Evolutionary conservation across 257 asterid genomes (phyloP).

Genomic region (Rubia yunnanensis): DNA sequence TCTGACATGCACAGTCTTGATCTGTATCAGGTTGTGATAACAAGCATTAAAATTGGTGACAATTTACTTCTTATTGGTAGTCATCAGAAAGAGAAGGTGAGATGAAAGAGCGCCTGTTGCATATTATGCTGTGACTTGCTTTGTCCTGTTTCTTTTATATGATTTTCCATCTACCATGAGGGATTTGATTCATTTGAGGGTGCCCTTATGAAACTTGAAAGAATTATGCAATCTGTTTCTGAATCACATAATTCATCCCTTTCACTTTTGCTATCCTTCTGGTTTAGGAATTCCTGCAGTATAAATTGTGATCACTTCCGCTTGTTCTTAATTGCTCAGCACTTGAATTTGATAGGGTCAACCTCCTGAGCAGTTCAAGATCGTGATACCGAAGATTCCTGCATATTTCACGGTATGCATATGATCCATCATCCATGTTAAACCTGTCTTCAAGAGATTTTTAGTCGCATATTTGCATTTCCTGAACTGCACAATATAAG

Average conservation of each 20-base stretch:
- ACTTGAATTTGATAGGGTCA: constrained; percentile 50
- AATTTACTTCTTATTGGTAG: constrained; percentile 84
- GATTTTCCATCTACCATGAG: background rate
- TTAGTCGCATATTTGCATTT: background rate
- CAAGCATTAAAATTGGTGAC: constrained; percentile 79
- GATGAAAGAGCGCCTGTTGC: constrained; percentile 6
- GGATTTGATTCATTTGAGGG: background rate
- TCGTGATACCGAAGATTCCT: constrained; percentile 84
- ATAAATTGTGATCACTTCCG: constrained; percentile 2
- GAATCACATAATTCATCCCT: background rate
- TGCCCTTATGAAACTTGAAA: too few species aligned
- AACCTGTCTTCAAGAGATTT: background rate
- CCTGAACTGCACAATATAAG: background rate
- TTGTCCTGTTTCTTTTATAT: background rate
- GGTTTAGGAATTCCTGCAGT: background rate
- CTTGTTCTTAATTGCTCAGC: constrained; percentile 16
- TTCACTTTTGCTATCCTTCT: background rate
- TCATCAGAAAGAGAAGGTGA: constrained; percentile 81
- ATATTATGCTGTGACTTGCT: background rate
- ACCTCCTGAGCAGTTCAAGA: constrained; percentile 78
- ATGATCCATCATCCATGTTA: background rate
- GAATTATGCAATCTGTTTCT: too few species aligned
- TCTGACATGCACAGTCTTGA: background rate
- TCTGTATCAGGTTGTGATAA: constrained; percentile 72
- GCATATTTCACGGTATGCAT: constrained; percentile 88